Conservation (phyloP, 768 basidiomycete species). For the Tephrocybe sp. region DNA sequence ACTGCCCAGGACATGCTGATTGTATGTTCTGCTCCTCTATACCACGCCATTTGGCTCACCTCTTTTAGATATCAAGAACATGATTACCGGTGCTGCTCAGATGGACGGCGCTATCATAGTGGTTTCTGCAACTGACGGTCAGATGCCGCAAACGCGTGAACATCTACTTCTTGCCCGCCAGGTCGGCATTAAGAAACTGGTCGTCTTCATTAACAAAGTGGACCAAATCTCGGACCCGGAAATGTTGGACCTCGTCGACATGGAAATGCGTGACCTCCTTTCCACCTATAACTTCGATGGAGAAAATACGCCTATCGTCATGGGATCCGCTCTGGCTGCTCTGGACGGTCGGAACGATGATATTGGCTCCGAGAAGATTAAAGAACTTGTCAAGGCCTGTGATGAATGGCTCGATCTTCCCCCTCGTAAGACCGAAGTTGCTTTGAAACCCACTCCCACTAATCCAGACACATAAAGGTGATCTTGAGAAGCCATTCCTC, state of each 20-base stretch:
- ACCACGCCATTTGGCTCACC: conserved; percentile 4
- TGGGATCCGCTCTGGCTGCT: conserved; percentile 96
- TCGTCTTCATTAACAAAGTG: conserved; percentile 99
- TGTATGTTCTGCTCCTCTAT: conserved; percentile 48
- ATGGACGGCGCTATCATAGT: conserved; percentile 97
- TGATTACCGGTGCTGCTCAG: conserved; percentile 98
- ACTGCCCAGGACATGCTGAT: conserved; percentile 96
- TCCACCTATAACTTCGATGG: conserved; percentile 94
- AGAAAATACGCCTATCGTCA: conserved; percentile 96
- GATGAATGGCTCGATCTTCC: conserved; percentile 96
- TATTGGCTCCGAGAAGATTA: conserved; percentile 78
- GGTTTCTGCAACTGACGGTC: conserved; percentile 97
- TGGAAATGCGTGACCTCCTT: conserved; percentile 99
- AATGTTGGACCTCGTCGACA: conserved; percentile 99
- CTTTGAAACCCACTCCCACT: neutral
- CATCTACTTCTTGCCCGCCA: conserved; percentile 97
- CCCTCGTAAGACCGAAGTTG: conserved; percentile 54
- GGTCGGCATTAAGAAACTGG: conserved; percentile 95
- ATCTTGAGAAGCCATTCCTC: conserved; percentile 97
- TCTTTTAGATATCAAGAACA: conserved; percentile 85
- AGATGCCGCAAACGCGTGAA: conserved; percentile 99
- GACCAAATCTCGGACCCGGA: conserved; percentile 95
- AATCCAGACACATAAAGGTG: conserved; percentile 52
- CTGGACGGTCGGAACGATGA: conserved; percentile 83
- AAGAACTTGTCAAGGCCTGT: conserved; percentile 81